Evolutionary conservation across 305 asterid species (phyloP), one percentile per base, ranked within the genome.

Genomic region (Fraxinus albicans): DNA sequence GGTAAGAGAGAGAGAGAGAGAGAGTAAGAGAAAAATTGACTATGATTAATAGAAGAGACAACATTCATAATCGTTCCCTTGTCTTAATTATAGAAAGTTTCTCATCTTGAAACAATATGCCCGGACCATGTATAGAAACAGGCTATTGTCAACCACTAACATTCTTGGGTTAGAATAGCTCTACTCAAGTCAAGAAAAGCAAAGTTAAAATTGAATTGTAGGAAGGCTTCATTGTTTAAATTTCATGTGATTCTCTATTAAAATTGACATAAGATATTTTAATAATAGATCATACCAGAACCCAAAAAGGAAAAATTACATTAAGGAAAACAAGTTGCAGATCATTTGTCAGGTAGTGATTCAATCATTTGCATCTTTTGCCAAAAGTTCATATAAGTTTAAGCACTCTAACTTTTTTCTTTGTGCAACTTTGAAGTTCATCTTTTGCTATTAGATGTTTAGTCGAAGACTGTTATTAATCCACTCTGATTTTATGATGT

Each of bases 31-130:
- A 77, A 81, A 82, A 38, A 47, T 58, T 82, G 84, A 34, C 21
- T 50, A 76, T 87, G 88, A 86, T 44, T 12, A 44, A 44, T 44
- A 67, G 79, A 33, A 79, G 76, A 79, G 82, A 21, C 76, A 78
- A 84, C 83, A 29, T 82, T 44, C 55, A 44, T 44, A 44, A 10
- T 12, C 6, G 17, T 44, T 0, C 55, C 55, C 55, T 44, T 44
- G n/a, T 10, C 55, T 44, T 44, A 13, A 44, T 13, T 44, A 44
- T 44, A 8, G 10, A 40, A 40, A 40, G 47, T 40, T 8, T 40
- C 2, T 40, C 2, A 8, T 40, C 47, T 40, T 8, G 47, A 40
- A 40, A 8, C 47, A 40, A 40, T 40, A 40, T 8, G 47, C 10
- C 47, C 42, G 12, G 12, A 40, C 13, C 47, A 40, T 40, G 47